Evolutionary conservation across 441 rosid species (phyloP), one percentile per base, ranked within the genome.

Genomic region (Gossypium lobatum): DNA sequence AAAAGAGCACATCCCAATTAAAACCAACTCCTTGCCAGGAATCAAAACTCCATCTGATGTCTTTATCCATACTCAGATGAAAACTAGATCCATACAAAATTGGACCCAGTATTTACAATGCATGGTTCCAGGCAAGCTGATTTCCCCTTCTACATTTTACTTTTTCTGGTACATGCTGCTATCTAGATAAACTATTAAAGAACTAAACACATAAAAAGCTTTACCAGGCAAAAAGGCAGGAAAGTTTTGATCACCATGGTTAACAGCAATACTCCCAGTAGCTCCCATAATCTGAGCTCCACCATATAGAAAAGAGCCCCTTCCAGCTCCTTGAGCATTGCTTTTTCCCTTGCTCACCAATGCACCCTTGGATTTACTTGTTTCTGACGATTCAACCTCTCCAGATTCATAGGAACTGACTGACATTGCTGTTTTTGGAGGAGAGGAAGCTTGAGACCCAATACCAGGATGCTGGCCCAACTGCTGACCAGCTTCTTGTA

Each of bases 171-270:
- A 57, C 11, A 73, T 64, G 75, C 13, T 39, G 52, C 57, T 26
- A 74, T 54, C 52, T 37, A 53, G 16, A 71, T 54, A 46, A 9
- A 13, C 8, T 8, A 39, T 39, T 21, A 39, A 58, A 45, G 54
- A 45, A 25, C 6, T 28, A 16, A 23, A 26, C 17, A 60, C 14
- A 61, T 8, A n/a, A 14, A 61, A 37, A 42, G 55, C 17, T 66
- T 80, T 86, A 95, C 98, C 91, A 25, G 98, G 98, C 78, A 93
- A 84, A 85, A 93, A 93, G 48, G 97, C 81, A 70, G 92, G 91
- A 79, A 90, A 90, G 79, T 90, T 95, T 74, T 86, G 90, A 77
- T 95, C 96, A 64, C 95, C 90, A 70, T 74, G 91, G 76, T 89
- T 87, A 77, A 80, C 83, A 77, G 89, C 78, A 81, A 90, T 79